Evolutionary conservation across 1,284 basidiomycete species (phyloP).

Genomic region (Ustilago vetiveriae): DNA sequence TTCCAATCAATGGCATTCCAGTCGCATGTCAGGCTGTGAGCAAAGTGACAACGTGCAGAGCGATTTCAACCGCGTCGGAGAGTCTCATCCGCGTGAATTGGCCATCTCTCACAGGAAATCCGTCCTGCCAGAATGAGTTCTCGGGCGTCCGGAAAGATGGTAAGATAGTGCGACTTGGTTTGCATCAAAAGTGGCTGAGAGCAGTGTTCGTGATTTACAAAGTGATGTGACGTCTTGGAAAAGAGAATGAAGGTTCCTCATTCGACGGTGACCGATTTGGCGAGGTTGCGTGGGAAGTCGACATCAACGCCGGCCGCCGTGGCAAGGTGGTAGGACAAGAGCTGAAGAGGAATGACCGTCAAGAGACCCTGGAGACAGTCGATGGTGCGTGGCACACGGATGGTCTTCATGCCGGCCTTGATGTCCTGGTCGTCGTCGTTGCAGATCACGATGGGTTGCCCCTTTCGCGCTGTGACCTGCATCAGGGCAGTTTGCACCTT

Average conservation of each 20-base stretch:
- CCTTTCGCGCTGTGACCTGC: slow-evolving; percentile 97
- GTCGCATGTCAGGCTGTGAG: neutral
- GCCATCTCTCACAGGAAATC: too few species aligned
- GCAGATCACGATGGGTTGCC: slow-evolving; percentile 91
- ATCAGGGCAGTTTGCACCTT: slow-evolving; percentile 96
- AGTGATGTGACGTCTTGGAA: slow-evolving; percentile 1
- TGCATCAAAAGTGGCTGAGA: slow-evolving; percentile 8
- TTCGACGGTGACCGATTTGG: slow-evolving; percentile 68
- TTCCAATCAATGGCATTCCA: slow-evolving; percentile 1
- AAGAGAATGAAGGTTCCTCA: slow-evolving; percentile 15
- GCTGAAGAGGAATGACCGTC: slow-evolving; percentile 95
- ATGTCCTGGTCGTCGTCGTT: slow-evolving; percentile 91
- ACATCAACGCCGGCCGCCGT: slow-evolving; percentile 95
- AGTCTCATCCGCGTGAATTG: too few species aligned
- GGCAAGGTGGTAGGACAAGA: slow-evolving; percentile 95
- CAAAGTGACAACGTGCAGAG: too few species aligned
- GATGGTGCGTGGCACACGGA: slow-evolving; percentile 81
- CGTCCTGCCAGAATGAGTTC: too few species aligned
- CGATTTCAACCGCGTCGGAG: too few species aligned
- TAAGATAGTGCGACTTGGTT: slow-evolving; percentile 1
- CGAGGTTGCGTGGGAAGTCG: slow-evolving; percentile 96
- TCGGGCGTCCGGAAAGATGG: neutral
- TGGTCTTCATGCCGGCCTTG: slow-evolving; percentile 77
- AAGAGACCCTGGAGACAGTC: slow-evolving; percentile 95
- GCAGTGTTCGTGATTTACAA: slow-evolving; percentile 29